Percentiles rank a stretch among this genome's conserved stretches.
phyloP scores from a whole-genome alignment of 495 filamentous ascomycete species.

The Talaromyces liani region DNA sequence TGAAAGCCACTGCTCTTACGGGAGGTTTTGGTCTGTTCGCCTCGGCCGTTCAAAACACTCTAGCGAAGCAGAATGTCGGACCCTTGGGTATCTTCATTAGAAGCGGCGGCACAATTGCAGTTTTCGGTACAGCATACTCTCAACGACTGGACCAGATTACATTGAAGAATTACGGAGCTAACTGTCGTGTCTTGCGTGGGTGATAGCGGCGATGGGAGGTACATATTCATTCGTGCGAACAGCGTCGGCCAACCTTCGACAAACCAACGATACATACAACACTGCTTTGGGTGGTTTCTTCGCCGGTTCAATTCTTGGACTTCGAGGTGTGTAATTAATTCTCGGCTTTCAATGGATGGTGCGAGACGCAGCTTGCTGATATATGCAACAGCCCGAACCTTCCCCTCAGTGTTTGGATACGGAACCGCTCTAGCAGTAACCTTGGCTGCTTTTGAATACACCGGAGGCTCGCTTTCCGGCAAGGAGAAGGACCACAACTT shows the following conservation, averaged over 20 bases:
- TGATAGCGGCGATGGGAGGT: conserved; percentile 68
- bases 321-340: conserved; percentile 42
- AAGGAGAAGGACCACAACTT: conserved; percentile 47
- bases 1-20: conserved; percentile 56
- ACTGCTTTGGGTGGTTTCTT: conserved; percentile 66
- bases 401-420: conserved; percentile 73
- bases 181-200: conserved; percentile 15
- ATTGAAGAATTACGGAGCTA: background rate
- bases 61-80: conserved; percentile 71
- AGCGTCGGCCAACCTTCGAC: conserved; percentile 69
- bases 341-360: background rate
- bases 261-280: conserved; percentile 66
- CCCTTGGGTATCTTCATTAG: conserved; percentile 69
- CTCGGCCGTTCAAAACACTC: conserved; percentile 77
- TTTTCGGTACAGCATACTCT: conserved; percentile 48
- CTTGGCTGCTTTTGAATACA: conserved; percentile 67
- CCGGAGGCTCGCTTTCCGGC: conserved; percentile 58
- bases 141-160: conserved; percentile 1
- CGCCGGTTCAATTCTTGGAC: conserved; percentile 59
- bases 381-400: conserved; percentile 53
- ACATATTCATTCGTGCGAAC: conserved; percentile 68
- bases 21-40: conserved; percentile 61
- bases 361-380: background rate
- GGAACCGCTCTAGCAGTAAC: conserved; percentile 57
- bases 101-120: conserved; percentile 55